Evolutionary conservation across 2,329 filamentous ascomycete genomes (phyloP).

Genomic region (Moelleriella libera): DNA sequence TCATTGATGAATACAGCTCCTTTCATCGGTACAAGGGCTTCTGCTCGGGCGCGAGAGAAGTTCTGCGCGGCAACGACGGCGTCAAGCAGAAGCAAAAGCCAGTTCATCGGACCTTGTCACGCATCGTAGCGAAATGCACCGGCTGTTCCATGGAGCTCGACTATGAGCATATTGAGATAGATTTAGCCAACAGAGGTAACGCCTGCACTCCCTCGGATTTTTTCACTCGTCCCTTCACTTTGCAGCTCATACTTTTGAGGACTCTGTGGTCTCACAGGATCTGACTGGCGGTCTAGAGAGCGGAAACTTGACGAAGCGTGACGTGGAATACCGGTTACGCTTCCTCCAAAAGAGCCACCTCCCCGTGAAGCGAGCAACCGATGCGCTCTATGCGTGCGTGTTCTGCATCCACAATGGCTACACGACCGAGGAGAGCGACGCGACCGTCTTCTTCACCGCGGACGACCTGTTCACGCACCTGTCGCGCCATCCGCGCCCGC

Average conservation of each 20-base stretch:
- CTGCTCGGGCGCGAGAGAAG: constrained; percentile 37
- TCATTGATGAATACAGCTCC: constrained; percentile 29
- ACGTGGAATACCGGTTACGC: constrained; percentile 35
- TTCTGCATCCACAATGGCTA: constrained; percentile 36
- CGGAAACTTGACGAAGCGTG: constrained; percentile 30
- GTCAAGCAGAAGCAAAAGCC: constrained; percentile 36
- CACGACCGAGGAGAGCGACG: constrained; percentile 37
- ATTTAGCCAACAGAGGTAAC: constrained; percentile 31
- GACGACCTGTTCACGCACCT: constrained; percentile 38
- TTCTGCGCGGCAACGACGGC: constrained; percentile 30
- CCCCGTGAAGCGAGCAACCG: constrained; percentile 32
- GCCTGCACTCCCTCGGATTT: too few species aligned
- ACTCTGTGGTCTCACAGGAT: background rate
- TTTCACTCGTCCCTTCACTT: too few species aligned
- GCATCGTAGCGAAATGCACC: constrained; percentile 32
- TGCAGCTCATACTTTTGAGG: background rate
- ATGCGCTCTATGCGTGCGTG: constrained; percentile 37
- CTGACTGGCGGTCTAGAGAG: constrained; percentile 3
- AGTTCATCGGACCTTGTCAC: constrained; percentile 15
- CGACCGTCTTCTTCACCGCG: constrained; percentile 41
- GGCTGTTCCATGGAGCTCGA: constrained; percentile 39
- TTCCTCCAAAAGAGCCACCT: constrained; percentile 43
- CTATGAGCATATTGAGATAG: constrained; percentile 35
- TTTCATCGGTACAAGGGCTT: constrained; percentile 40
- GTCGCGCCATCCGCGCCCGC: constrained; percentile 35